Percentiles rank a stretch among this genome's conserved stretches.
These are phyloP conservation scores for Hydnum rufescens DNA, from an alignment of 768 basidiomycete species.

Conservation along the genomic window DNA sequence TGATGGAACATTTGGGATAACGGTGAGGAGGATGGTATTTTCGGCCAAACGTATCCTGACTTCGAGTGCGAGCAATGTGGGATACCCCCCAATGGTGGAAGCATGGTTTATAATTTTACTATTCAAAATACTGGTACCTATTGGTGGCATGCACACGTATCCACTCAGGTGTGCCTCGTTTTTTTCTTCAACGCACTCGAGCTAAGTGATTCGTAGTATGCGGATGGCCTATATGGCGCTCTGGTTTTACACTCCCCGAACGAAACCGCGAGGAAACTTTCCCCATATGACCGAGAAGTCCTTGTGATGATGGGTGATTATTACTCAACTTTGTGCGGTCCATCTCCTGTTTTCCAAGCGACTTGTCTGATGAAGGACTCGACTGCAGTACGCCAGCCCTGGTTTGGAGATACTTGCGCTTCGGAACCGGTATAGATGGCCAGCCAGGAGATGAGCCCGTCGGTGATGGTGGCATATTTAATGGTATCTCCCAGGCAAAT, in stretches of 20 bases:
- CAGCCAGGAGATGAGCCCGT: slow-evolving; percentile 9
- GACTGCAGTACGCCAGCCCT: not conserved
- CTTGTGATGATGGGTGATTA: slow-evolving; percentile 1
- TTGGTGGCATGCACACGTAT: slow-evolving; percentile 1
- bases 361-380: not conserved
- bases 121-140: slow-evolving; percentile 1
- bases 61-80: slow-evolving; percentile 8
- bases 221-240: slow-evolving; percentile 10
- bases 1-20: slow-evolving; percentile 10
- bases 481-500: slow-evolving; percentile 6
- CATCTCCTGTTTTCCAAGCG: not conserved
- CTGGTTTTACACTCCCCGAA: slow-evolving; percentile 10
- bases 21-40: slow-evolving; percentile 11
- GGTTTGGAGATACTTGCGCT: slow-evolving; percentile 1
- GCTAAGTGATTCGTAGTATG: not conserved
- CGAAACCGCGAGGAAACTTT: not conserved
- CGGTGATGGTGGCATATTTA: slow-evolving; percentile 5
- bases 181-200: not conserved
- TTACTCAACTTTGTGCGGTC: not conserved
- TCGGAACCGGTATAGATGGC: slow-evolving; percentile 9
- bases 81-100: slow-evolving; percentile 5
- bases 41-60: slow-evolving; percentile 6
- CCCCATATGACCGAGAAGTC: slow-evolving; percentile 1
- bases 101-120: slow-evolving; percentile 1
- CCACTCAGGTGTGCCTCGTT: not conserved